Base-by-base conservation (phyloP, 495 filamentous ascomycete genomes). In the Aspergillus steynii region DNA sequence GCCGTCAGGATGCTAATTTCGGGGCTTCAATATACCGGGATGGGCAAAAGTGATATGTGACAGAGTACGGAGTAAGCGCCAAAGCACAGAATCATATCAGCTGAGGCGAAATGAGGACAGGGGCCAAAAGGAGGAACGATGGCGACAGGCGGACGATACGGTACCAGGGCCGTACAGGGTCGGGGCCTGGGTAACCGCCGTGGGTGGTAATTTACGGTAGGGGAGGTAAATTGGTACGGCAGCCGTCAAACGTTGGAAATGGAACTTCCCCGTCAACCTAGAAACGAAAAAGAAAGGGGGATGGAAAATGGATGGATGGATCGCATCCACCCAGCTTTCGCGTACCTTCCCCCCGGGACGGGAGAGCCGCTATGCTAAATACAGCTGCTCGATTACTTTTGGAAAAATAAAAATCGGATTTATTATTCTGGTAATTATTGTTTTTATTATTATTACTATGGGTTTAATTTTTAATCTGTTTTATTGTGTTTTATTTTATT, bases 351-450 rank as follows among this genome's bases (percentile, higher is more conserved):
- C 68, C 65, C 67, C 69, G 72, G 68, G 65, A 70, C 69, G 72
- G 74, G 71, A 74, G 71, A 75, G 74, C 71, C 72, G 69, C 70
- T 65, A 57, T 64, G 58, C 65, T 65, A 65, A 68, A 66, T 62
- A 69, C 68, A 67, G 63, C 49, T 61, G 34, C 32, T 46, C 55
- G 37, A 27, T 56, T 14, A 20, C 29, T 50, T 53, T 14, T 53
- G 4, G 7, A 47, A 65, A 67, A 63, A 47, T 62, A 45, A 20
- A 20, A 20, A 20, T 20, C 20, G 52, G 46, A 29, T 49, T 56
- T 59, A 52, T 61, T 50, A 57, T 20, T 20, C 20, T 20, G 20
- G 20, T 20, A 20, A 20, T 20, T 20, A 20, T 20, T 20, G 20
- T 20, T 55, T 55, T 56, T 47, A 53, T 55, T 48, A 49, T 53